A percentile compares a stretch with the other conserved stretches of the same genome.
Conservation (phyloP, 768 basidiomycete species). For the Megacollybia marginata region DNA sequence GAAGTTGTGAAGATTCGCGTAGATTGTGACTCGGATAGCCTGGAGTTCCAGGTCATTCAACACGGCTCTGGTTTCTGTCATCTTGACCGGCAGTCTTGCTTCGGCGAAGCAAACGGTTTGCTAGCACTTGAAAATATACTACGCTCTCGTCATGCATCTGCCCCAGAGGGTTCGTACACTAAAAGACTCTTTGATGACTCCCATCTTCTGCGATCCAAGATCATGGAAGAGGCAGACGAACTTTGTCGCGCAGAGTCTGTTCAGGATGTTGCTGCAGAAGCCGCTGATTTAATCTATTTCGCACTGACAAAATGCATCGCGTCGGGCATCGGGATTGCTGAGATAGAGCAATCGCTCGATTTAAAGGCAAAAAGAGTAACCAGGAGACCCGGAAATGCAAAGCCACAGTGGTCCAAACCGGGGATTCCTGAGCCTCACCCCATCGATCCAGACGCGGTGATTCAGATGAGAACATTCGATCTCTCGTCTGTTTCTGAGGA, state of each 20-base stretch:
- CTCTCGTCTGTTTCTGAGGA: slow-evolving; percentile 39
- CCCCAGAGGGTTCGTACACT: slow-evolving; percentile 92
- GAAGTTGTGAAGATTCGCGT: slow-evolving; percentile 72
- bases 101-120: slow-evolving; percentile 75
- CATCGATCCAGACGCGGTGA: slow-evolving; percentile 33
- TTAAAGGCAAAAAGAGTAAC: slow-evolving; percentile 81
- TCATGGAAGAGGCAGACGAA: slow-evolving; percentile 98
- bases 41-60: slow-evolving; percentile 88
- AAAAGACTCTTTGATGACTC: slow-evolving; percentile 77
- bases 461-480: slow-evolving; percentile 72
- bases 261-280: slow-evolving; percentile 88
- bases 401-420: slow-evolving; percentile 60
- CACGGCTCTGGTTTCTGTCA: slow-evolving; percentile 94
- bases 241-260: slow-evolving; percentile 75
- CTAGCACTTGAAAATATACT: slow-evolving; percentile 77
- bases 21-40: slow-evolving; percentile 90
- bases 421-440: slow-evolving; percentile 10
- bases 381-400: slow-evolving; percentile 86
- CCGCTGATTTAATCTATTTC: slow-evolving; percentile 94
- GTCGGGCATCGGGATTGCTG: slow-evolving; percentile 72
- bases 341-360: slow-evolving; percentile 82
- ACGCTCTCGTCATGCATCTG: slow-evolving; percentile 57
- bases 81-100: slow-evolving; percentile 81
- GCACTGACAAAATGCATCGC: slow-evolving; percentile 78
- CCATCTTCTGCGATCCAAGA: slow-evolving; percentile 81